Base-by-base conservation (phyloP, 2,329 filamentous ascomycete genomes). In the Magnaporthales sp. region DNA sequence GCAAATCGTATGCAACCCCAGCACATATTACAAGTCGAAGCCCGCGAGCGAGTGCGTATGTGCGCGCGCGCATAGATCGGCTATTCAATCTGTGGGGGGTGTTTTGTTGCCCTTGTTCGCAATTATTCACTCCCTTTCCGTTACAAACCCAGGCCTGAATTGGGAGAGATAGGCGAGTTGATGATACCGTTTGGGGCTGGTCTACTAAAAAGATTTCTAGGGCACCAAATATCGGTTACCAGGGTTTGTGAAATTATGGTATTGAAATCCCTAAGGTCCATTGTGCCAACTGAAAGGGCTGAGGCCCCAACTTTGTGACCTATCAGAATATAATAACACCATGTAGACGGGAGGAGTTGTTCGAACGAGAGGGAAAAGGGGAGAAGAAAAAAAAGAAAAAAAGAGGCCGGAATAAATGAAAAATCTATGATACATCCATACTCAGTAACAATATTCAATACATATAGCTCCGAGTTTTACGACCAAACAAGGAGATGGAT, bases 1-100 rank as follows among this genome's bases (percentile, higher is more conserved):
- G 70, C 71, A 71, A 63, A 68, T 68, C 69, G 67, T 69, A 72
- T 74, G 72, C 72, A 73, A 67, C 68, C 68, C n/a, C 27, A 63
- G 68, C 67, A 68, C 69, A 31, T 29, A 61, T 26, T 22, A 22
- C 27, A 46, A n/a, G 32, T 8, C 38, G n/a, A 46, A 46, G 1
- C 15, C 3, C 38, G 38, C n/a, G n/a, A n/a, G n/a, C n/a, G n/a
- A n/a, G n/a, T 46, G 38, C 15, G 15, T 19, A 19, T 19, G 9
- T 46, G 38, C n/a, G 38, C 38, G 38, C 38, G 15, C n/a, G 38
- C 38, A 46, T 1, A 46, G 38, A 46, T 46, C 7, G 38, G 38
- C 19, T 6, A 46, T 8, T 19, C 38, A 46, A 19, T 46, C 38
- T 38, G 5, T 46, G 38, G 5, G 38, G 32, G 32, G 32, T 3